Conservation (phyloP, 2,329 filamentous ascomycete species). For the Ceratocystis destructans region DNA sequence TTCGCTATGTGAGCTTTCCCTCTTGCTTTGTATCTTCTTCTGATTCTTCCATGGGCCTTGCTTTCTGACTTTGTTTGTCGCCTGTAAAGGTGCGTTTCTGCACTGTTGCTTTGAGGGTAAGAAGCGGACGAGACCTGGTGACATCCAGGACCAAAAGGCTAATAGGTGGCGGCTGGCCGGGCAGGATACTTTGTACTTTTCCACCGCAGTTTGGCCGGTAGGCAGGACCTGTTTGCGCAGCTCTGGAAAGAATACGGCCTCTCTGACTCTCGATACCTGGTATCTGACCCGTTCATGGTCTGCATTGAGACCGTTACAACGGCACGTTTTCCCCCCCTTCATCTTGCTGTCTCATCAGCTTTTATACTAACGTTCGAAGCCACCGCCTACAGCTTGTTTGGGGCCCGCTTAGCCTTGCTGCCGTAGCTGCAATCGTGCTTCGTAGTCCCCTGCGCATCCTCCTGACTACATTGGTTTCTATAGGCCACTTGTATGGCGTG, state of each 20-base stretch:
- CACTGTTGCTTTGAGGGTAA: constrained; percentile 72
- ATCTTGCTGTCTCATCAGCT: neutral
- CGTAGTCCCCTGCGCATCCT: constrained; percentile 35
- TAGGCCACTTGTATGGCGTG: constrained; percentile 48
- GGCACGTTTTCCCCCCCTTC: constrained; percentile 34
- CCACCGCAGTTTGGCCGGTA: constrained; percentile 49
- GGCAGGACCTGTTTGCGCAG: constrained; percentile 64
- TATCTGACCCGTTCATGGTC: constrained; percentile 68
- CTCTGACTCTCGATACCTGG: constrained; percentile 77
- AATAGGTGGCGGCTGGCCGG: neutral
- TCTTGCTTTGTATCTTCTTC: neutral
- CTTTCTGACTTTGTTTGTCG: neutral
- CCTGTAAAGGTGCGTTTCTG: constrained; percentile 44
- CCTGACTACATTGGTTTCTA: constrained; percentile 37
- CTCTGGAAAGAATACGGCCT: constrained; percentile 88
- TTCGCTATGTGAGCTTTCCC: constrained; percentile 11
- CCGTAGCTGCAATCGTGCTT: constrained; percentile 33
- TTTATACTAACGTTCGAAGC: neutral
- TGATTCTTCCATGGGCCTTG: neutral
- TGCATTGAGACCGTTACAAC: constrained; percentile 75
- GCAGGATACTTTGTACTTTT: constrained; percentile 63
- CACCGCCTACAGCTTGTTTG: constrained; percentile 33
- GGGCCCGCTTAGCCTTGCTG: constrained; percentile 44
- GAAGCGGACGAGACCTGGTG: constrained; percentile 10
- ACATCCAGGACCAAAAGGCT: neutral